phyloP scores from a whole-genome alignment of 352 stramenopile species.

The Globisporangium recalcitrans region DNA sequence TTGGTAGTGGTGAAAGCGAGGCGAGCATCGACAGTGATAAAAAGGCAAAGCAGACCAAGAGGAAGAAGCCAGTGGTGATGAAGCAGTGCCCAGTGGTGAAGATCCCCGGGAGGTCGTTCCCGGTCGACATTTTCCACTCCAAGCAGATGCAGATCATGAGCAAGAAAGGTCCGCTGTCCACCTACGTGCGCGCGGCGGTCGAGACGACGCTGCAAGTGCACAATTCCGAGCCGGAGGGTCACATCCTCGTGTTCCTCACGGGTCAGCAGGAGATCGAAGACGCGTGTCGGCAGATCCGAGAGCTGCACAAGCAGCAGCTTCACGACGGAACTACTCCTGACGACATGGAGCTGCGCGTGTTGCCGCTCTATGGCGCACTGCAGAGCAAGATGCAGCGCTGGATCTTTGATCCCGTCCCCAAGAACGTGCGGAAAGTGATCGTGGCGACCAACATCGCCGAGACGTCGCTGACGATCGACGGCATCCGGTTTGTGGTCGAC shows the following conservation, averaged over 20 bases:
- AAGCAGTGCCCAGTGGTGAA: conserved; percentile 71
- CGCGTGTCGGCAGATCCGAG: conserved; percentile 83
- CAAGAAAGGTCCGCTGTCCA: conserved; percentile 46
- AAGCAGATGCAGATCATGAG: conserved; percentile 81
- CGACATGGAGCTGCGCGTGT: conserved; percentile 53
- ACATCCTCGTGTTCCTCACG: conserved; percentile 95
- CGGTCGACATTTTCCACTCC: conserved; percentile 92
- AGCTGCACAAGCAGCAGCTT: conserved; percentile 24
- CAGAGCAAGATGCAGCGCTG: conserved; percentile 88
- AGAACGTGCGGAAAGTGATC: conserved; percentile 78
- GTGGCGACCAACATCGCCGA: conserved; percentile 93
- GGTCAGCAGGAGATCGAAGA: conserved; percentile 92
- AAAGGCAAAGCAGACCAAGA: conserved; percentile 11
- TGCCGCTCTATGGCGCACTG: conserved; percentile 95
- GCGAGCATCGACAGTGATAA: not conserved
- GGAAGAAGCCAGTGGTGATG: not conserved
- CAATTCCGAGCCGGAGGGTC: conserved; percentile 54
- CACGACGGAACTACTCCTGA: conserved; percentile 5
- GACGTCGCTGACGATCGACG: conserved; percentile 98
- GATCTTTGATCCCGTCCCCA: conserved; percentile 91
- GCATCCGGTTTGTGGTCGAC: conserved; percentile 85
- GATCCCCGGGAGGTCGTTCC: conserved; percentile 90
- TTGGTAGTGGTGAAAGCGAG: conserved; percentile 5
- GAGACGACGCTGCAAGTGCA: conserved; percentile 81
- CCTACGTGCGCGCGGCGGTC: conserved; percentile 62